Evolutionary conservation across 2,329 filamentous ascomycete species (phyloP).

Genomic region (Nemania sp.): DNA sequence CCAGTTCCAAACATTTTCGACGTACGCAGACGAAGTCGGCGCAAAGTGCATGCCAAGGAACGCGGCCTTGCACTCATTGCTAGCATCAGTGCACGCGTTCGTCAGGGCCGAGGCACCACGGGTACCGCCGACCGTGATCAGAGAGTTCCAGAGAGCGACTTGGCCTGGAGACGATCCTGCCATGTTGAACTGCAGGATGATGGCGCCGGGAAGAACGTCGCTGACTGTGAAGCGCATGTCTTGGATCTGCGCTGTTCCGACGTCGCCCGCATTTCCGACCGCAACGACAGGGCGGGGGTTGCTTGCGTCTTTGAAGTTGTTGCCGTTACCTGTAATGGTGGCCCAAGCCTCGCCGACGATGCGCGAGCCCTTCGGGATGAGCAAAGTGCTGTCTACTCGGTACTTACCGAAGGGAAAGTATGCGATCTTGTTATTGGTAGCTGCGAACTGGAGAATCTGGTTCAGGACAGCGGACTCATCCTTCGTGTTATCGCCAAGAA

Average conservation of each 20-base stretch:
- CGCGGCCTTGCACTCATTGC: constrained; percentile 58
- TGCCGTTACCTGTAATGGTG: constrained; percentile 64
- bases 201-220: constrained; percentile 69
- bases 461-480: constrained; percentile 57
- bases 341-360: constrained; percentile 67
- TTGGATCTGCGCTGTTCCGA: constrained; percentile 71
- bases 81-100: constrained; percentile 47
- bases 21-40: constrained; percentile 59
- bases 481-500: constrained; percentile 54
- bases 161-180: constrained; percentile 52
- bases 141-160: constrained; percentile 53
- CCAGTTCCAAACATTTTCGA: constrained; percentile 68
- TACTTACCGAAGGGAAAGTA: constrained; percentile 70
- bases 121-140: constrained; percentile 55
- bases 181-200: constrained; percentile 64
- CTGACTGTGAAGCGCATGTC: constrained; percentile 74
- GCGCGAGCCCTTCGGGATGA: constrained; percentile 61
- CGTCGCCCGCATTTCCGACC: constrained; percentile 68
- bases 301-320: constrained; percentile 61
- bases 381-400: constrained; percentile 63
- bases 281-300: constrained; percentile 68
- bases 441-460: constrained; percentile 54
- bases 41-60: constrained; percentile 63
- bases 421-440: constrained; percentile 58
- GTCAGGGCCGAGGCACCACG: constrained; percentile 50